phyloP scores from a whole-genome alignment of 148 eudicot species.

The Polygonum maritimum region DNA sequence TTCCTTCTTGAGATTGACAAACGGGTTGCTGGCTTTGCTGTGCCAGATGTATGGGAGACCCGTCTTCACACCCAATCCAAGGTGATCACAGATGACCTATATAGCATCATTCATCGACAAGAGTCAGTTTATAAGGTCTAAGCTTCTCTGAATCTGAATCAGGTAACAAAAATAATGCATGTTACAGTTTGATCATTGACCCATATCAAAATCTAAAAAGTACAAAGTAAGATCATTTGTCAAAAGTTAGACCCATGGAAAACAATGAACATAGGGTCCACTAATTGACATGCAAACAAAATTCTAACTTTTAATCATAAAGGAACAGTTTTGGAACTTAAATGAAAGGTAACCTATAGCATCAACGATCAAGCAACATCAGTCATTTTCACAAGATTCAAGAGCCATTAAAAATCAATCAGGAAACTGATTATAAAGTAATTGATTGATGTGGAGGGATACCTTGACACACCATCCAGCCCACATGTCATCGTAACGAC shows the following conservation, averaged over 20 bases:
- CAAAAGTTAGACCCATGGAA: no score
- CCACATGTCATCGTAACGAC: conserved; percentile 93
- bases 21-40: conserved; percentile 93
- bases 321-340: no score
- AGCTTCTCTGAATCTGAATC: not conserved
- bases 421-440: not conserved
- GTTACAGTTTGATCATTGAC: no score
- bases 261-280: no score
- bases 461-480: conserved; percentile 92
- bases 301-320: no score
- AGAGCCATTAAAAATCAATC: not conserved
- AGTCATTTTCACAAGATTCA: not conserved
- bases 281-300: no score
- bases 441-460: not conserved
- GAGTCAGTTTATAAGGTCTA: not conserved
- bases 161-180: not conserved
- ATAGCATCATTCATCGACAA: not conserved
- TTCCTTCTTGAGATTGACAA: conserved; percentile 78
- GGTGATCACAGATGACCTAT: conserved; percentile 89
- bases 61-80: conserved; percentile 73
- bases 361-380: not conserved
- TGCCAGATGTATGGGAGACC: conserved; percentile 90
- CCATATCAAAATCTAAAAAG: no score
- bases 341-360: conserved; percentile 35
- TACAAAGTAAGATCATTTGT: no score